Percentiles rank a stretch among this genome's conserved stretches.
phyloP scores from a whole-genome alignment of 306 rosid genomes.

The Potentilla sterilis region DNA sequence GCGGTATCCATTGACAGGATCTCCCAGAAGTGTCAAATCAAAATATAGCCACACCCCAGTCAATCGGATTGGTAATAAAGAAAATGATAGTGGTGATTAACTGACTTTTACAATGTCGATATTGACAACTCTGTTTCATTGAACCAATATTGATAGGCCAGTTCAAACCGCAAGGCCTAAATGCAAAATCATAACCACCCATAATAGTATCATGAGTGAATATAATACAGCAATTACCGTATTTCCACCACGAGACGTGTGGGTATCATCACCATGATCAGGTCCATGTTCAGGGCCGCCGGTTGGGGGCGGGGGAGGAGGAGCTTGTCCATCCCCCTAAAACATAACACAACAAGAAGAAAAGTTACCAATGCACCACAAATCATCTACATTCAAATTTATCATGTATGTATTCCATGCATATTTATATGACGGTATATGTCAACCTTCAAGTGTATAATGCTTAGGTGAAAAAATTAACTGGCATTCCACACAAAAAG shows the following conservation, averaged over 20 bases:
- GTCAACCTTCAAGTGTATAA: neutral
- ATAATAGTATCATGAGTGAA: neutral
- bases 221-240: conserved; percentile 46
- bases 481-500: neutral
- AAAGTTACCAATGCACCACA: conserved; percentile 1
- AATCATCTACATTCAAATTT: neutral
- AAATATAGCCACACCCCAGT: neutral
- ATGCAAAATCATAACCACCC: neutral
- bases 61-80: neutral
- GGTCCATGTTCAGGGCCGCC: conserved; percentile 39
- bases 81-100: neutral
- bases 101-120: neutral
- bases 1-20: neutral
- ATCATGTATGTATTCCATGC: neutral
- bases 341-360: conserved; percentile 18
- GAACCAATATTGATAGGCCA: neutral
- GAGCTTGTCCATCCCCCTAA: conserved; percentile 55
- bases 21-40: neutral
- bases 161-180: neutral
- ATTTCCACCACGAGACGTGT: conserved; percentile 42
- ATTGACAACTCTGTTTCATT: neutral
- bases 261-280: conserved; percentile 43
- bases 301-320: conserved; percentile 47
- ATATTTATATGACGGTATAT: neutral
- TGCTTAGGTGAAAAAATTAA: neutral